These are phyloP conservation scores for Podospora bellae-mahoneyi DNA, from an alignment of 495 filamentous ascomycete species.

Conservation along the genomic window DNA sequence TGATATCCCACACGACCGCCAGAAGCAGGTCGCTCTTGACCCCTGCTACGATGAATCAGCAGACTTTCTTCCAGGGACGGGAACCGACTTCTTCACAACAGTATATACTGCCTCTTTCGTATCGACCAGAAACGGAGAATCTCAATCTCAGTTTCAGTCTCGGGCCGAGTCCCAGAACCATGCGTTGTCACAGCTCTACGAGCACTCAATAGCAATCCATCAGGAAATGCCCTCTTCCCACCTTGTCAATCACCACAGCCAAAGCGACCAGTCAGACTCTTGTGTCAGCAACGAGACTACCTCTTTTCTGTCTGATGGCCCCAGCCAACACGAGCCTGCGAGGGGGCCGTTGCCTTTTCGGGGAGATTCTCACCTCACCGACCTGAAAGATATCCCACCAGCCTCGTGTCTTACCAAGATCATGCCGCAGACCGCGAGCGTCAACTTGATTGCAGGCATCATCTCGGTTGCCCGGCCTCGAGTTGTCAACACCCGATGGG, in stretches of 20 bases:
- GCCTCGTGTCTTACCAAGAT: constrained; percentile 65
- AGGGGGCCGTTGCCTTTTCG: constrained; percentile 24
- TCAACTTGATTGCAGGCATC: constrained; percentile 75
- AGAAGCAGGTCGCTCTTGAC: constrained; percentile 45
- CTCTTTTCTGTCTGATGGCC: constrained; percentile 20
- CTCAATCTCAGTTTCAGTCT: constrained; percentile 19
- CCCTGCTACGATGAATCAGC: constrained; percentile 18
- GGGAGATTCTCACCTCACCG: constrained; percentile 44
- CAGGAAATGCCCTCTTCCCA: constrained; percentile 54
- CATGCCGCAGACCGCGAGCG: constrained; percentile 70
- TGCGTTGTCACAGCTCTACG: constrained; percentile 59
- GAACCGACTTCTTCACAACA: constrained; percentile 50
- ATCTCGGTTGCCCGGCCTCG: constrained; percentile 67
- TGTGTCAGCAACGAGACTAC: constrained; percentile 19
- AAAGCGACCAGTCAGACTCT: constrained; percentile 14
- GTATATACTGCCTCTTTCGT: constrained; percentile 32
- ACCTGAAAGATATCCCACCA: constrained; percentile 68
- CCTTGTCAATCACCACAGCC: constrained; percentile 28
- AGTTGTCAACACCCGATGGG: constrained; percentile 50
- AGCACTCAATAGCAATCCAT: constrained; percentile 67
- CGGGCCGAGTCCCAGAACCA: constrained; percentile 25
- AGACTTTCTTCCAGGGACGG: constrained; percentile 23
- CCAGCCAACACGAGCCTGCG: constrained; percentile 9
- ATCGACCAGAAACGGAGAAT: not conserved
- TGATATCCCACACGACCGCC: constrained; percentile 41